A percentile compares a stretch with the other conserved stretches of the same genome.
phyloP scores from a whole-genome alignment of 345 rosid species.

The Jatropha curcas region DNA sequence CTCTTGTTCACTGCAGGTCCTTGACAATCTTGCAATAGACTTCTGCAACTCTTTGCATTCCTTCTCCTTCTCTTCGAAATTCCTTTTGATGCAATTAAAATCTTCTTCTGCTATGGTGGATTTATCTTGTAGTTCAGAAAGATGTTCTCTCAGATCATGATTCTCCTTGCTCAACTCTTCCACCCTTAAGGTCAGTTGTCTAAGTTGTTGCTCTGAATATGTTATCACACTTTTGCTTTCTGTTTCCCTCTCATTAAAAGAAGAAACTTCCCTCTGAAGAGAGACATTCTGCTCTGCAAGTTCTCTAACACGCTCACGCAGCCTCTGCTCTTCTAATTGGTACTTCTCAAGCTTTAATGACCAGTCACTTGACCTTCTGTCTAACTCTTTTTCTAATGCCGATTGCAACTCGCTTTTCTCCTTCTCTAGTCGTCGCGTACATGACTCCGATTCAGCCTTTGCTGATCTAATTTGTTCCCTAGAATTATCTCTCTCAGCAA shows the following conservation, averaged over 20 bases:
- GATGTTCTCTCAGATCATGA: slow-evolving; percentile 42
- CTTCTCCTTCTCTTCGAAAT: slow-evolving; percentile 77
- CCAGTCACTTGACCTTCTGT: slow-evolving; percentile 96
- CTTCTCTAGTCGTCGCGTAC: slow-evolving; percentile 58
- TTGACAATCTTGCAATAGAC: slow-evolving; percentile 59
- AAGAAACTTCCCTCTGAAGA: slow-evolving; percentile 79
- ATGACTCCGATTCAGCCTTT: slow-evolving; percentile 60
- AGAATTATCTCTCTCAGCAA: slow-evolving; percentile 62
- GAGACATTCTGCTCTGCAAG: slow-evolving; percentile 96
- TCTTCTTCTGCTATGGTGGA: slow-evolving; percentile 51
- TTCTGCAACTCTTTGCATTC: slow-evolving; percentile 91
- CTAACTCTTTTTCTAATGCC: slow-evolving; percentile 89
- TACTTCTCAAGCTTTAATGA: slow-evolving; percentile 78
- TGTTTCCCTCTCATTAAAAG: slow-evolving; percentile 64
- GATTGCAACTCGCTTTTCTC: slow-evolving; percentile 79
- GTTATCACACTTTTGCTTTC: slow-evolving; percentile 59
- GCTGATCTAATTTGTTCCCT: slow-evolving; percentile 58
- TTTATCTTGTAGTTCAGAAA: slow-evolving; percentile 60
- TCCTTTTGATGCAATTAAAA: slow-evolving; percentile 53
- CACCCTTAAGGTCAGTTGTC: slow-evolving; percentile 50
- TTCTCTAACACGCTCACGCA: slow-evolving; percentile 91
- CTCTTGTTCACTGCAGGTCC: slow-evolving; percentile 82
- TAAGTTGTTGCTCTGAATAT: slow-evolving; percentile 58
- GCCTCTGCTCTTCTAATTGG: slow-evolving; percentile 83
- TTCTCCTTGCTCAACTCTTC: slow-evolving; percentile 61